Base-by-base conservation (phyloP, 371 early-diverging fungal species). In the Mortierella sp. region DNA sequence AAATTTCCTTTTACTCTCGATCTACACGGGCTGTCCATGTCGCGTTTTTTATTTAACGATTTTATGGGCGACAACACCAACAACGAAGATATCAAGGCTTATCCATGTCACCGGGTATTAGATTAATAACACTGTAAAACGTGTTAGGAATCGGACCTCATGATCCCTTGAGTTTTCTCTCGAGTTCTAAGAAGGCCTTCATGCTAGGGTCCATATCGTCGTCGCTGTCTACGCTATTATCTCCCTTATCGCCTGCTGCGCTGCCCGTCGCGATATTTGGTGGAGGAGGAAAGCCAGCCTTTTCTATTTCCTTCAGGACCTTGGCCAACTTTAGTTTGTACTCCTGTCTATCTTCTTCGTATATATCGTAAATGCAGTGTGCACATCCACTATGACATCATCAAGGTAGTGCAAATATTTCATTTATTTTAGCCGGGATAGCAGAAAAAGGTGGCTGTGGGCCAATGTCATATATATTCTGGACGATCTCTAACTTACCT, bases 101-200 rank as follows among this genome's bases (percentile, higher is more conserved):
- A 52, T 22, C 24, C 52, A 6, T 52, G 9, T 20, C 52, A 52
- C 6, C 30, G 32, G 58, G 43, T 43, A 43, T 52, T 20, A n/a
- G n/a, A 52, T 20, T 5, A 22, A 52, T 52, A 24, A n/a, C 52
- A 20, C 3, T 35, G 35, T 35, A 35, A 35, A 35, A 35, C 35
- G 35, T 35, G 6, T 35, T 35, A 35, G 10, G 39, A 12, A 20
- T 32, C 87, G 14, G 12, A 20, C 30, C 20, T 78, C 59, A 79
- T 68, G 64, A 62, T 20, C 80, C 80, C 40, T 69, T 71, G 22
- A 80, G 63, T 58, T 75, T 80, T 12, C 75, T 54, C 30, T 80
- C 80, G 3, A 80, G 69, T 10, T 71, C 80, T 40, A 80, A 51
- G 22, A 80, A 80, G 37, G 80, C 80, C 63, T 80, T 80, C 80